Percentiles rank a stretch among this genome's conserved stretches.
These are phyloP conservation scores for Parastagonospora nodorum DNA, from an alignment of 2,329 filamentous ascomycete species.

Conservation along the genomic window DNA sequence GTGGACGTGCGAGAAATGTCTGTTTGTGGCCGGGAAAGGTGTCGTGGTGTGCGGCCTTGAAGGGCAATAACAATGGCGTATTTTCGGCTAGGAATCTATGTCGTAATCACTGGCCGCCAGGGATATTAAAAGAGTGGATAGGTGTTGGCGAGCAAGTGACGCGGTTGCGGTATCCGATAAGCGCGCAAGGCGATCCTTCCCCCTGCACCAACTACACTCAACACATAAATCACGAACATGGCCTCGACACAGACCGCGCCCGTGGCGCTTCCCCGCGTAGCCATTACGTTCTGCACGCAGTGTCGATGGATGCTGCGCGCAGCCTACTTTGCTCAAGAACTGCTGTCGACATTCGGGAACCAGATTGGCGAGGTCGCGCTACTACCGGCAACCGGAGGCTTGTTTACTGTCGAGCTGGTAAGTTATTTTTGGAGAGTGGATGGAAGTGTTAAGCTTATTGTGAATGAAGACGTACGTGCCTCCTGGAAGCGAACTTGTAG, in stretches of 20 bases:
- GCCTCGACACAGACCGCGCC: slow-evolving; percentile 29
- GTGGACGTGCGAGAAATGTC: too few species aligned
- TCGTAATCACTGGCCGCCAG: too few species aligned
- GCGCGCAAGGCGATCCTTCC: background rate
- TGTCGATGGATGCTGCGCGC: slow-evolving; percentile 91
- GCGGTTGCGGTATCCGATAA: background rate
- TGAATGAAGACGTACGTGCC: slow-evolving; percentile 33
- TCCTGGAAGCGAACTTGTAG: slow-evolving; percentile 5
- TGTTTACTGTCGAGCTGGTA: slow-evolving; percentile 75
- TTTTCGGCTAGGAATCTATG: too few species aligned
- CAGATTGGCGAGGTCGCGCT: slow-evolving; percentile 86
- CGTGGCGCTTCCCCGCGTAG: slow-evolving; percentile 68
- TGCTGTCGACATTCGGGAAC: slow-evolving; percentile 88
- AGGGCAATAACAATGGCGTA: too few species aligned
- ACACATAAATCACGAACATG: slow-evolving; percentile 19
- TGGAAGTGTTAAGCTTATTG: background rate
- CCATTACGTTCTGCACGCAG: slow-evolving; percentile 92
- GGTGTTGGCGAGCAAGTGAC: too few species aligned
- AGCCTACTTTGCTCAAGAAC: slow-evolving; percentile 90
- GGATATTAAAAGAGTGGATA: too few species aligned
- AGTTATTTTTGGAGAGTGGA: background rate
- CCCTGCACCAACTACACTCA: background rate
- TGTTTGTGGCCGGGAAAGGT: too few species aligned
- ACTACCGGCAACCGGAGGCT: slow-evolving; percentile 81
- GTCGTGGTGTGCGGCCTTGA: too few species aligned